Evolutionary conservation across 768 basidiomycete species (phyloP).

Genomic region (Mycena polygramma): DNA sequence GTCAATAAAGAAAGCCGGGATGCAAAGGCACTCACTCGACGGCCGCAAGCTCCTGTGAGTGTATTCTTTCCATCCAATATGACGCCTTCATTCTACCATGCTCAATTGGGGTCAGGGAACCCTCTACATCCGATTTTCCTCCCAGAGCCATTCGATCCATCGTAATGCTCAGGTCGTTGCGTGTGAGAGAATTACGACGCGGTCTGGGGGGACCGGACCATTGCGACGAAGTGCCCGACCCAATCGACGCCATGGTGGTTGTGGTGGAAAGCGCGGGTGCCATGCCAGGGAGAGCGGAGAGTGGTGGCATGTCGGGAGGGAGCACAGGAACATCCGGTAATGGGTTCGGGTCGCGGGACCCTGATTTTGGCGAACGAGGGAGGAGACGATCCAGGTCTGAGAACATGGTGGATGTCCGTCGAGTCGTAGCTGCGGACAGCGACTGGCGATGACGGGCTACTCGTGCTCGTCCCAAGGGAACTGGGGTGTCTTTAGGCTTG

Average conservation of each 20-base stretch:
- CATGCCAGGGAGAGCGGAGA: slow-evolving; percentile 66
- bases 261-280: slow-evolving; percentile 65
- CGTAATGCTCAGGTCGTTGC: slow-evolving; percentile 70
- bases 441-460: slow-evolving; percentile 58
- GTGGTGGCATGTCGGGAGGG: slow-evolving; percentile 57
- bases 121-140: slow-evolving; percentile 60
- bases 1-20: slow-evolving; percentile 23
- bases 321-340: slow-evolving; percentile 56
- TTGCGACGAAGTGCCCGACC: slow-evolving; percentile 50
- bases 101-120: slow-evolving; percentile 57
- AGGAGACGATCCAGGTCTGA: slow-evolving; percentile 52
- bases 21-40: slow-evolving; percentile 60
- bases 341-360: slow-evolving; percentile 50
- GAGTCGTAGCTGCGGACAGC: slow-evolving; percentile 49
- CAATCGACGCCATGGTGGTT: slow-evolving; percentile 65
- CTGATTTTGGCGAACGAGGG: slow-evolving; percentile 53
- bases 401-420: slow-evolving; percentile 55
- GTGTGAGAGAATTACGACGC: slow-evolving; percentile 60
- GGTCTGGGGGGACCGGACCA: slow-evolving; percentile 47
- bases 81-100: slow-evolving; percentile 77
- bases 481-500: slow-evolving; percentile 68
- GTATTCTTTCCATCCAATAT: slow-evolving; percentile 79
- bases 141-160: slow-evolving; percentile 79
- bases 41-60: slow-evolving; percentile 60
- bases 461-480: slow-evolving; percentile 50